phyloP scores from a whole-genome alignment of 345 rosid genomes.

The Citrus australasica region DNA sequence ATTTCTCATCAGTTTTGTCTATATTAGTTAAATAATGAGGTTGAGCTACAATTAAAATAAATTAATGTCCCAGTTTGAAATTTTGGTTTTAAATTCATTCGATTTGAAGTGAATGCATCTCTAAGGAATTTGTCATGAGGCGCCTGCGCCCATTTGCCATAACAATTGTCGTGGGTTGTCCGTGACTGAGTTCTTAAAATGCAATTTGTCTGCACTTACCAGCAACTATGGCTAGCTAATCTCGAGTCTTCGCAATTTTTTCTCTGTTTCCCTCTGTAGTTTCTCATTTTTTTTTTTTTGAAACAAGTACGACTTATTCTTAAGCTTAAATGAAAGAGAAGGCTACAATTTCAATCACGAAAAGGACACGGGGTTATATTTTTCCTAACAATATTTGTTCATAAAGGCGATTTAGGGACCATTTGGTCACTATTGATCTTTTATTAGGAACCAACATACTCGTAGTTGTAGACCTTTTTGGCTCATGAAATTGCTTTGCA shows the following conservation, averaged over 20 bases:
- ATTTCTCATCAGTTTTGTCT: constrained; percentile 13
- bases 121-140: not conserved
- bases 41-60: not conserved
- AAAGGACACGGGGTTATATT: too few species aligned
- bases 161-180: too few species aligned
- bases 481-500: not conserved
- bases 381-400: too few species aligned
- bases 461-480: not conserved
- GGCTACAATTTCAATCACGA: too few species aligned
- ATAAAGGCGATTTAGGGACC: constrained; percentile 2
- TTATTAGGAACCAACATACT: constrained; percentile 22
- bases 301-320: too few species aligned
- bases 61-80: not conserved
- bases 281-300: too few species aligned
- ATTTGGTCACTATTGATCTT: constrained; percentile 7
- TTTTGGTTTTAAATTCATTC: not conserved
- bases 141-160: not conserved
- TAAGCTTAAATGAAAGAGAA: too few species aligned
- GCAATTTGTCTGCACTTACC: too few species aligned
- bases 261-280: too few species aligned
- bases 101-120: not conserved
- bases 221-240: too few species aligned
- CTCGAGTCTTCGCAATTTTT: too few species aligned
- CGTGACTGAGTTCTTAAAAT: too few species aligned
- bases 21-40: constrained; percentile 9